Conservation (phyloP, 2,329 filamentous ascomycete genomes). For the Aspergillus puulaauensis region DNA sequence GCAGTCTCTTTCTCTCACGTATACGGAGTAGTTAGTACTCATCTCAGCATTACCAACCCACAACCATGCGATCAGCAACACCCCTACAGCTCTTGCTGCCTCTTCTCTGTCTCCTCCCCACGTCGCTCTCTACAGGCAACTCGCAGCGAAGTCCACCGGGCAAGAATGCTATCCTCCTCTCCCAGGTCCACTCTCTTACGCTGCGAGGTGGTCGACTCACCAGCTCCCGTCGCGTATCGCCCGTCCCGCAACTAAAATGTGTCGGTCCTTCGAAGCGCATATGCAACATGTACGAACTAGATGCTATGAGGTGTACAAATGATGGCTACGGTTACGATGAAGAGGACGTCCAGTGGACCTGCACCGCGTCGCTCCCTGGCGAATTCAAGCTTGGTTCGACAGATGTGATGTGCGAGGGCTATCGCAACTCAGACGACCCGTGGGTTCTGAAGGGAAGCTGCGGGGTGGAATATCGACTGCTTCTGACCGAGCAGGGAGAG, state of each 20-base stretch:
- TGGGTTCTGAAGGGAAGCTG: conserved; percentile 92
- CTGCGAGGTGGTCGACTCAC: conserved; percentile 69
- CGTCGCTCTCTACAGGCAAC: conserved; percentile 22
- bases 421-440: conserved; percentile 70
- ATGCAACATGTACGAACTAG: conserved; percentile 70
- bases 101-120: conserved; percentile 21
- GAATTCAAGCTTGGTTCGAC: conserved; percentile 77
- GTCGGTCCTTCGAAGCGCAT: conserved; percentile 61
- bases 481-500: conserved; percentile 76
- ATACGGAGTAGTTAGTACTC: not conserved
- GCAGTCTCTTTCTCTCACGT: not conserved
- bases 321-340: conserved; percentile 73
- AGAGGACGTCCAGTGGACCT: conserved; percentile 90
- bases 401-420: conserved; percentile 92
- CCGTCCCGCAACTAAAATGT: conserved; percentile 79
- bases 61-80: conserved; percentile 21
- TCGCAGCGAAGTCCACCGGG: conserved; percentile 31
- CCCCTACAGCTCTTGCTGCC: conserved; percentile 17
- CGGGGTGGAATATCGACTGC: conserved; percentile 82
- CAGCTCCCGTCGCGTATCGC: conserved; percentile 69
- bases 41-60: not conserved
- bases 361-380: conserved; percentile 62
- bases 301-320: conserved; percentile 88
- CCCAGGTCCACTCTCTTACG: conserved; percentile 73
- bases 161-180: conserved; percentile 58